Base-by-base conservation (phyloP, 2,329 filamentous ascomycete genomes). In the Penicillium freii region DNA sequence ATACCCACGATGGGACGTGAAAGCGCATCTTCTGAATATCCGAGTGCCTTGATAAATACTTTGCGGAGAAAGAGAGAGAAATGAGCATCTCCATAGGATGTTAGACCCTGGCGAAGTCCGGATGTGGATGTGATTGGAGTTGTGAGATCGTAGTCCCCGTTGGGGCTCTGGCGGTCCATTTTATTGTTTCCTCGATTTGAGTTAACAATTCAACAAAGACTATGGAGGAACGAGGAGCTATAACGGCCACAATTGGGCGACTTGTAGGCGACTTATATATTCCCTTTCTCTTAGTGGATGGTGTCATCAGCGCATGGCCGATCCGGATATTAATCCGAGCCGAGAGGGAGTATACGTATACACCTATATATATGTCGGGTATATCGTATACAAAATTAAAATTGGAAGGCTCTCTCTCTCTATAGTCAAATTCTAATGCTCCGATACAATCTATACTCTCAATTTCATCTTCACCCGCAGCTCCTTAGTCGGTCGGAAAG, bases 61-160 rank as follows among this genome's bases (percentile, higher is more conserved):
- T 91, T 91, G 34, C 88, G 82, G 0, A 91, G 79, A 67, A 91
- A 91, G 2, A 91, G 80, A 0, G 86, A 88, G 75, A 91, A 91
- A 72, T 90, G 88, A 7, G 87, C 79, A 63, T 91, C 88, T 44
- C 88, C 88, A 63, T 91, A 91, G 0, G 83, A 84, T 3, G 87
- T 82, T 1, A 90, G 80, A 1, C 84, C 85, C 63, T 86, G 84
- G 8, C 86, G 81, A 31, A 90, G 77, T 7, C 87, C 87, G 0
- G 77, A 71, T 33, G 74, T 72, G 40, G 79, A 74, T 25, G 73
- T 66, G 52, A 88, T 81, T 1, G 84, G 80, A 1, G 70, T 77
- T 19, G 77, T 75, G 17, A 89, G 80, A 66, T 88, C 78, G 66
- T 89, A 89, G 71, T 89, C 80, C 10, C 39, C n/a, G 34, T 66